These are phyloP conservation scores for Pelargonium myrrhifolium DNA, from an alignment of 441 rosid species.

Conservation along the genomic window DNA sequence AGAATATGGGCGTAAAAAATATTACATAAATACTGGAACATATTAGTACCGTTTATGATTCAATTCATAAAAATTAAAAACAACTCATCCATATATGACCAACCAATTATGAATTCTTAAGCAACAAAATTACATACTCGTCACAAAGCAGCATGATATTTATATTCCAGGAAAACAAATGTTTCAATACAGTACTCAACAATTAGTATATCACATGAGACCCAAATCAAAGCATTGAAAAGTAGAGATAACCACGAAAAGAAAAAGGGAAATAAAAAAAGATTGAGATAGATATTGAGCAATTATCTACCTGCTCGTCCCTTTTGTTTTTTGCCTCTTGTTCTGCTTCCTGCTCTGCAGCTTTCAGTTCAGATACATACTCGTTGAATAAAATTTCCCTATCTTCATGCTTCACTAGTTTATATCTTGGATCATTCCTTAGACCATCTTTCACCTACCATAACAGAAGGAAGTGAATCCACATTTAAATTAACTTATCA, in stretches of 20 bases:
- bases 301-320: slow-evolving; percentile 66
- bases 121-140: background rate
- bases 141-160: background rate
- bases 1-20: too few species aligned
- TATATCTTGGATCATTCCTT: slow-evolving; percentile 84
- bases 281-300: background rate
- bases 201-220: slow-evolving; percentile 2
- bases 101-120: background rate
- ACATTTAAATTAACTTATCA: too few species aligned
- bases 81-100: background rate
- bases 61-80: background rate
- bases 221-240: background rate
- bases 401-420: slow-evolving; percentile 67
- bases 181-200: background rate
- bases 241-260: slow-evolving; percentile 7
- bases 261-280: too few species aligned
- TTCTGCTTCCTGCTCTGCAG: slow-evolving; percentile 57
- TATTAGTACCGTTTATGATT: too few species aligned
- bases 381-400: slow-evolving; percentile 73
- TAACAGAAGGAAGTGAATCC: slow-evolving; percentile 9
- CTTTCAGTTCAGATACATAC: slow-evolving; percentile 67
- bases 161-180: slow-evolving; percentile 6
- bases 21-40: too few species aligned
- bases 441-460: slow-evolving; percentile 78
- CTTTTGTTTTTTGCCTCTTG: slow-evolving; percentile 59